Evolutionary conservation across 148 eudicot genomes (phyloP).

Genomic region (Selenicereus undatus): DNA sequence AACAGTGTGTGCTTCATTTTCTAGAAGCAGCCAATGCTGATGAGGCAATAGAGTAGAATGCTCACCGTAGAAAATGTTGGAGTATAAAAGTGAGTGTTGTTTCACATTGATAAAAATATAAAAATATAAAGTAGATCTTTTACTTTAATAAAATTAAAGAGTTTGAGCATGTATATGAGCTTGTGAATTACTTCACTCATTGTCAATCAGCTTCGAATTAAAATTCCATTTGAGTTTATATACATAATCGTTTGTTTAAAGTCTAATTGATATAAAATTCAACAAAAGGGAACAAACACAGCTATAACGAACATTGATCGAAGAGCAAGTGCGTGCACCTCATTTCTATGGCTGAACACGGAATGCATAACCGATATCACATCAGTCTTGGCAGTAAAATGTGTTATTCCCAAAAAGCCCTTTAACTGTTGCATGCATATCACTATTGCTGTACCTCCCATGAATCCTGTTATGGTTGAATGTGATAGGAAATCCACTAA

Average conservation of each 20-base stretch:
- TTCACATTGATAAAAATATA: too few relatives aligned
- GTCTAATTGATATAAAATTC: too few relatives aligned
- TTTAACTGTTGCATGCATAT: slow-evolving; percentile 80
- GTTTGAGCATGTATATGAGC: too few relatives aligned
- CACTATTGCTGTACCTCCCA: slow-evolving; percentile 87
- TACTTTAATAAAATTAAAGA: too few relatives aligned
- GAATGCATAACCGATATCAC: slow-evolving; percentile 49
- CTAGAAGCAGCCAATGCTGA: neutral
- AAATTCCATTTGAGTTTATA: too few relatives aligned
- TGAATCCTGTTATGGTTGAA: slow-evolving; percentile 84
- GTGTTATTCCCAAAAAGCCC: slow-evolving; percentile 65
- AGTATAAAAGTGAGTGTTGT: too few relatives aligned
- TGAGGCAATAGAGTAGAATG: neutral
- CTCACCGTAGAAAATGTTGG: neutral
- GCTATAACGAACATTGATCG: neutral
- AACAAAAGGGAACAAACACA: neutral
- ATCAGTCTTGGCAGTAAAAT: slow-evolving; percentile 65
- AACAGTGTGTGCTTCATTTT: neutral
- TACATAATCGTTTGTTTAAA: too few relatives aligned
- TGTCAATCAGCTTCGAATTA: too few relatives aligned
- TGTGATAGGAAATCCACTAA: slow-evolving; percentile 90
- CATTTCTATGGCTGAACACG: slow-evolving; percentile 38
- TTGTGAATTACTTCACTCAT: too few relatives aligned
- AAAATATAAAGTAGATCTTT: too few relatives aligned
- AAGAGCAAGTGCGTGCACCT: slow-evolving; percentile 34